A percentile compares a stretch with the other conserved stretches of the same genome.
Evolutionary conservation across 805 yeast species (phyloP).

Genomic region (Spathaspora hagerdaliae): DNA sequence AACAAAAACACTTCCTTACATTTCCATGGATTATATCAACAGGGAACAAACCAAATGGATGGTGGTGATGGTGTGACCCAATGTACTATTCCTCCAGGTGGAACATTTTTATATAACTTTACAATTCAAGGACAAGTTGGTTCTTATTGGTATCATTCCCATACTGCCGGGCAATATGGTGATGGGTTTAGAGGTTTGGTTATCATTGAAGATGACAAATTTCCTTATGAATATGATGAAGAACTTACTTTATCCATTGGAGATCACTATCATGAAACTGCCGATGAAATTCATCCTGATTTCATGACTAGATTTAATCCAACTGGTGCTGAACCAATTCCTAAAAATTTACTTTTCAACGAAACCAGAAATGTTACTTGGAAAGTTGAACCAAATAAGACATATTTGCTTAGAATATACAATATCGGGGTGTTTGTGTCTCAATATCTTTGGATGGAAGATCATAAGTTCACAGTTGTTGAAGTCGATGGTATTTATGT

Average conservation of each 20-base stretch:
- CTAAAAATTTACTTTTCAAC: conserved; percentile 60
- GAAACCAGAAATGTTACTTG: conserved; percentile 57
- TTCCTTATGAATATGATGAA: conserved; percentile 59
- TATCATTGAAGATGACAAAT: conserved; percentile 61
- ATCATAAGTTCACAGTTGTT: conserved; percentile 36
- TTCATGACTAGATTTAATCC: conserved; percentile 69
- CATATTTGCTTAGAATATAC: conserved; percentile 59
- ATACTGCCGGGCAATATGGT: conserved; percentile 82
- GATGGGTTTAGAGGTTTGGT: conserved; percentile 87
- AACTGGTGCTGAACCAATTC: conserved; percentile 83
- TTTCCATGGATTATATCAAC: conserved; percentile 90
- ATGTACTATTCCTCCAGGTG: conserved; percentile 83
- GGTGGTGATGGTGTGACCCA: conserved; percentile 87
- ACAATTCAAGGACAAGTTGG: conserved; percentile 78
- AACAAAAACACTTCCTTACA: conserved; percentile 74
- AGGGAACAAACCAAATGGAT: conserved; percentile 74
- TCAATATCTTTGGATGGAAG: conserved; percentile 42
- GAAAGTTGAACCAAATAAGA: conserved; percentile 52
- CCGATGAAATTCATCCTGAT: conserved; percentile 40
- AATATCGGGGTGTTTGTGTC: conserved; percentile 73
- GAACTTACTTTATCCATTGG: conserved; percentile 53
- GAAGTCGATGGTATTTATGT: conserved; percentile 51
- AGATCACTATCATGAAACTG: conserved; percentile 61
- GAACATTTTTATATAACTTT: conserved; percentile 76
- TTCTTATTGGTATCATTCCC: conserved; percentile 97